A percentile compares a stretch with the other conserved stretches of the same genome.
Conservation (phyloP, 2,329 filamentous ascomycete species). For the Calonectria pauciramosa region DNA sequence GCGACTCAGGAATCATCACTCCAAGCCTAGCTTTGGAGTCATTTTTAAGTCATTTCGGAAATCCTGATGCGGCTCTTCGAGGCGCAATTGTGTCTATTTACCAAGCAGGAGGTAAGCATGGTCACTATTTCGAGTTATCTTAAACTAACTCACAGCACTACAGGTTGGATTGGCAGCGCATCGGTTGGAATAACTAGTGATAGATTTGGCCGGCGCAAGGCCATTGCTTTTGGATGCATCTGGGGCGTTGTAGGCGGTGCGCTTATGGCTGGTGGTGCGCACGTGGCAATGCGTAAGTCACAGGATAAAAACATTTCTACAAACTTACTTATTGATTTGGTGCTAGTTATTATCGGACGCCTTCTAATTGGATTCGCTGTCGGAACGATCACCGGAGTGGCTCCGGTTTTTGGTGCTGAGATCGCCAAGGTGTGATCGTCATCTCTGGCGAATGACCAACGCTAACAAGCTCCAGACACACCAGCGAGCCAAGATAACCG, state of each 20-base stretch:
- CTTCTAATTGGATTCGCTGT: constrained; percentile 56
- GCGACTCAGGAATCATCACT: constrained; percentile 58
- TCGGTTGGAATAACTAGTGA: constrained; percentile 56
- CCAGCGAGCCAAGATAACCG: constrained; percentile 56
- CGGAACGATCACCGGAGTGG: constrained; percentile 57
- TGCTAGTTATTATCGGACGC: constrained; percentile 53
- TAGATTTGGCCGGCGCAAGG: constrained; percentile 52
- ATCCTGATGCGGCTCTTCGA: constrained; percentile 50
- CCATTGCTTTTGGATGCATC: constrained; percentile 56
- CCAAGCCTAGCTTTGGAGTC: constrained; percentile 54
- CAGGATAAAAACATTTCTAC: fast-evolving
- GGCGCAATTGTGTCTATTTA: constrained; percentile 58
- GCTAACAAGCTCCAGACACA: constrained; percentile 42
- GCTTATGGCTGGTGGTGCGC: constrained; percentile 56
- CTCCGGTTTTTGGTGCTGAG: constrained; percentile 56
- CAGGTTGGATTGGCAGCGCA: constrained; percentile 57
- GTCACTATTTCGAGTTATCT: not conserved
- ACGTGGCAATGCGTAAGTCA: constrained; percentile 55
- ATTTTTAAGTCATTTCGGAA: constrained; percentile 52
- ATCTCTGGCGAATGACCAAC: not conserved
- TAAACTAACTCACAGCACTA: not conserved
- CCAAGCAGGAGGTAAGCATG: constrained; percentile 52
- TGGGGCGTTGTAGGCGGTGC: constrained; percentile 56
- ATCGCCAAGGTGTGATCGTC: constrained; percentile 53
- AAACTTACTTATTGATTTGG: not conserved